Percentiles rank a stretch among this genome's conserved stretches.
Evolutionary conservation across 1,139 yeast species (phyloP).

Genomic region (Yamadazyma diospyri): DNA sequence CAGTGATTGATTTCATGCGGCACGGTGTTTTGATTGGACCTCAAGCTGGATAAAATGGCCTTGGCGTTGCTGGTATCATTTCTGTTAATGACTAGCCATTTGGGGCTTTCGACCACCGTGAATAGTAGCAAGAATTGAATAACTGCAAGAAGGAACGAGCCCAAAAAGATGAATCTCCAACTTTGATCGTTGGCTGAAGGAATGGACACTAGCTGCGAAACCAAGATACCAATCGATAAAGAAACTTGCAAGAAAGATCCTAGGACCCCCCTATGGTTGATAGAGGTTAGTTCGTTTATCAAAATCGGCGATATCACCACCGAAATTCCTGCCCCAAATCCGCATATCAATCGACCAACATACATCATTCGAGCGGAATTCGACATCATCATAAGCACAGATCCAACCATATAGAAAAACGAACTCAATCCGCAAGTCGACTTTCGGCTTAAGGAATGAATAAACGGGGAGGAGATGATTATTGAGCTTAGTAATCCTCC

Average conservation of each 20-base stretch:
- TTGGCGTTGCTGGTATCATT: slow-evolving; percentile 29
- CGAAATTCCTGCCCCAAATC: slow-evolving; percentile 38
- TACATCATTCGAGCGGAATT: slow-evolving; percentile 18
- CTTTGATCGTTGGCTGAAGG: slow-evolving; percentile 32
- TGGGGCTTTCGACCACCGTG: slow-evolving; percentile 37
- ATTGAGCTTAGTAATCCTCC: slow-evolving; percentile 36
- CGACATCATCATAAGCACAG: slow-evolving; percentile 25
- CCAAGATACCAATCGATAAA: slow-evolving; percentile 32
- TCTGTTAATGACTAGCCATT: slow-evolving; percentile 33
- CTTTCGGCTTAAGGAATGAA: slow-evolving; percentile 26
- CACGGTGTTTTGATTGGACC: slow-evolving; percentile 29
- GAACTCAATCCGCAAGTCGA: slow-evolving; percentile 24
- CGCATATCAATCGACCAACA: slow-evolving; percentile 30
- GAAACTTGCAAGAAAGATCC: slow-evolving; percentile 38
- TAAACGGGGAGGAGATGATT: slow-evolving; percentile 26
- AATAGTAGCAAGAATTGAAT: slow-evolving; percentile 29
- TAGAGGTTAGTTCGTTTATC: slow-evolving; percentile 36
- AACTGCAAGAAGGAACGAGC: slow-evolving; percentile 24
- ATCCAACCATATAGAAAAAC: slow-evolving; percentile 23
- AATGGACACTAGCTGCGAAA: slow-evolving; percentile 31
- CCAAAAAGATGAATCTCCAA: slow-evolving; percentile 32
- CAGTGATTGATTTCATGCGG: slow-evolving; percentile 36
- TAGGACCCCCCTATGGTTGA: slow-evolving; percentile 35
- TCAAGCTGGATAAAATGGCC: slow-evolving; percentile 22
- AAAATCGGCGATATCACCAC: slow-evolving; percentile 37